Evolutionary conservation across 441 rosid species (phyloP).

Genomic region (Erodium moschatum): DNA sequence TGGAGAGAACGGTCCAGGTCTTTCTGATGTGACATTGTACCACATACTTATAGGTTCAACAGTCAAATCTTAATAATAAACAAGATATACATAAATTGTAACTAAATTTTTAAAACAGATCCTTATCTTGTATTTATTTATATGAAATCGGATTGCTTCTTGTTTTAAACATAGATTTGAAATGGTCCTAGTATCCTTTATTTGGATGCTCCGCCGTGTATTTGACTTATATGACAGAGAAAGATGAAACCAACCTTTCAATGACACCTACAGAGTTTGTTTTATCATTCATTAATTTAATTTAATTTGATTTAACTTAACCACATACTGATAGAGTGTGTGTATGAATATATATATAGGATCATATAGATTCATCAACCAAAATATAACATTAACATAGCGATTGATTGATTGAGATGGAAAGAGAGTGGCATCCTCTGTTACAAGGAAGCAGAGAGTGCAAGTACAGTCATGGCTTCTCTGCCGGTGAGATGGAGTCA

Average conservation of each 20-base stretch:
- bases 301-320: too few relatives aligned
- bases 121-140: too few relatives aligned
- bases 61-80: too few relatives aligned
- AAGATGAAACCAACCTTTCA: neutral
- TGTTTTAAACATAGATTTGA: neutral
- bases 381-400: neutral
- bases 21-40: too few relatives aligned
- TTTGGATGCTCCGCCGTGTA: neutral
- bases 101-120: too few relatives aligned
- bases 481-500: conserved; percentile 43
- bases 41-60: too few relatives aligned
- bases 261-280: neutral
- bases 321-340: neutral
- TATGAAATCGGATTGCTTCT: neutral
- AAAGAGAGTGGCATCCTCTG: conserved; percentile 29
- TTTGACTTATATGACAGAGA: neutral
- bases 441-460: conserved; percentile 23
- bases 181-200: neutral
- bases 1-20: too few relatives aligned
- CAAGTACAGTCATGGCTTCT: conserved; percentile 33
- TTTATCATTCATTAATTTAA: neutral
- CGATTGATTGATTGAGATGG: neutral
- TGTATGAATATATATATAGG: too few relatives aligned
- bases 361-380: neutral
- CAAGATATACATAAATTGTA: too few relatives aligned